Evolutionary conservation across 441 rosid species (phyloP), one percentile per base, ranked within the genome.

Genomic region (Croton setiger): DNA sequence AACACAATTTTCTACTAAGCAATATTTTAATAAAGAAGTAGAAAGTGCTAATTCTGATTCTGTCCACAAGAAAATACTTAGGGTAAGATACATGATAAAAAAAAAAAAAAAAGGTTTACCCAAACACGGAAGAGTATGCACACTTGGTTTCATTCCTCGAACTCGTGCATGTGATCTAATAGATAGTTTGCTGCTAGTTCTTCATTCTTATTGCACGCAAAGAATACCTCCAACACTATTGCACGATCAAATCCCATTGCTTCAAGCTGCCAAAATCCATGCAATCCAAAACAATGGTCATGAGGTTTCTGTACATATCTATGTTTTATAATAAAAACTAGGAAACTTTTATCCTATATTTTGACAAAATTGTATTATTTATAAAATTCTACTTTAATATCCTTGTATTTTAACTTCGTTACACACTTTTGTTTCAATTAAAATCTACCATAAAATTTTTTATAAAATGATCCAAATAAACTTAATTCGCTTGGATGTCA

Each of bases 121-220:
- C 70, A 58, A 63, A 64, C 73, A 76, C 1, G 48, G 15, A 31
- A 48, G 43, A 68, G 59, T 7, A 15, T 52, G 20, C 23, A 63
- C 72, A 13, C 63, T 57, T 66, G 63, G 55, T 37, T 57, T 80
- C 83, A 79, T 7, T 88, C 96, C 84, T 91, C 90, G 9, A 86
- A 85, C 69, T 93, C 97, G n/a, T 91, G 85, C 80, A 86, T 90
- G 80, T 90, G 98, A 76, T 93, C 97, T 56, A 93, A 75, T 66
- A 93, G 97, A 82, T 93, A 93, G 81, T 93, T 93, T 59, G 98
- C 98, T 11, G 98, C 98, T 76, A 93, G 79, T 77, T 93, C 98
- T 74, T 93, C 97, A 56, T 93, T 85, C 88, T 93, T 93, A 86
- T 93, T 90, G 87, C 98, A 92, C 14, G 98, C 98, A 70, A 92